Percentiles rank a stretch among this genome's conserved stretches.
Conservation (phyloP, 129 eudicot species). For the Oenanthe sinensis region DNA sequence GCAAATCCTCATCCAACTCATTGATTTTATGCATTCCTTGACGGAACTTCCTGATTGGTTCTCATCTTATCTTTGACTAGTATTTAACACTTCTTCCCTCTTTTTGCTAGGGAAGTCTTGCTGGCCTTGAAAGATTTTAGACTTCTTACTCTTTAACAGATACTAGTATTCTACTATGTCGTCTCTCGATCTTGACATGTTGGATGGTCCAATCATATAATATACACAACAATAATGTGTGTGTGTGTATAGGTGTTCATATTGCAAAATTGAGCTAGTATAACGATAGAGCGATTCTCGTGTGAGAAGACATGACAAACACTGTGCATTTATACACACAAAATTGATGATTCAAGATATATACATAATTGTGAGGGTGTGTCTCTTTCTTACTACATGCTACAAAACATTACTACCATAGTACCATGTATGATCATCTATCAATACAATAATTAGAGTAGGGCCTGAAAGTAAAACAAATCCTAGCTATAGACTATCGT, state of each 20-base stretch:
- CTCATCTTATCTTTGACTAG: background rate
- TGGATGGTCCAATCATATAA: background rate
- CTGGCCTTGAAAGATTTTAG: background rate
- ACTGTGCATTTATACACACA: background rate
- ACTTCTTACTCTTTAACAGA: background rate
- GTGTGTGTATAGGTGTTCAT: no score
- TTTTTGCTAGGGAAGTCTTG: background rate
- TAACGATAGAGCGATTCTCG: background rate
- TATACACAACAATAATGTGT: no score
- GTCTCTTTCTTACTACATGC: background rate
- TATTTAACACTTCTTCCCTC: conserved; percentile 1
- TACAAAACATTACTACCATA: background rate
- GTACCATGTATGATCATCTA: background rate
- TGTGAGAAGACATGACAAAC: background rate
- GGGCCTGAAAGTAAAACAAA: background rate
- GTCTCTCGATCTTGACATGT: background rate
- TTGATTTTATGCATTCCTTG: background rate
- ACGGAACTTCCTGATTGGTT: conserved; percentile 10
- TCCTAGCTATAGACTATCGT: background rate
- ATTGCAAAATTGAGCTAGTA: background rate
- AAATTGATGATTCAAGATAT: background rate
- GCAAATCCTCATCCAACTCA: background rate
- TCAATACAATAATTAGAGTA: background rate
- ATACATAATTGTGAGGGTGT: background rate
- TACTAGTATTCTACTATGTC: background rate